Evolutionary conservation across 352 stramenopile species (phyloP).

Genomic region (Phytophthora cryptogea): DNA sequence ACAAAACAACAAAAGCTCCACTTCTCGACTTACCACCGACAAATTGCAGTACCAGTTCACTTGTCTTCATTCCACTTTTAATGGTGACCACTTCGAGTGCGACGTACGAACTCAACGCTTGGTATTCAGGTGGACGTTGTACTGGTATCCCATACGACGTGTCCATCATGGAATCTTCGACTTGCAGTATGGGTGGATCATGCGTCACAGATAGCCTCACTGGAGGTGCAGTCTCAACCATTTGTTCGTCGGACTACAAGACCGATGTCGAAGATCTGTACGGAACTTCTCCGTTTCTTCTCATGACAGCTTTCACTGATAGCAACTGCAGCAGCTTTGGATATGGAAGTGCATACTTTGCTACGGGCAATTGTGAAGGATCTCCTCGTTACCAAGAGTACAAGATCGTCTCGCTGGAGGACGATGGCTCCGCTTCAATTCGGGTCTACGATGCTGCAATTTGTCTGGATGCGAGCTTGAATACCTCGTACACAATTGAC

Average conservation of each 20-base stretch:
- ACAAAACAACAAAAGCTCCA: too few relatives aligned
- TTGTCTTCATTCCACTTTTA: too few relatives aligned
- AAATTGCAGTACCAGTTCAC: too few relatives aligned
- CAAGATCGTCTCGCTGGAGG: constrained; percentile 1
- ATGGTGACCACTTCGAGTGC: too few relatives aligned
- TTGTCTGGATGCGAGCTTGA: not conserved
- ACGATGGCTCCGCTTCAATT: constrained; percentile 6
- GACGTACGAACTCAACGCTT: constrained; percentile 5
- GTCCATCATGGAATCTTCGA: constrained; percentile 6
- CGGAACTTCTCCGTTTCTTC: constrained; percentile 3
- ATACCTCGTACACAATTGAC: not conserved
- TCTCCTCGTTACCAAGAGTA: not conserved
- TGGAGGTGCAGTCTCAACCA: not conserved
- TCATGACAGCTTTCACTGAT: not conserved
- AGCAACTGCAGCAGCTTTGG: not conserved
- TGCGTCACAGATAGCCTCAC: not conserved
- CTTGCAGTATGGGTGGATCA: not conserved
- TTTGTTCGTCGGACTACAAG: constrained; percentile 13
- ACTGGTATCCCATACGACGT: constrained; percentile 8
- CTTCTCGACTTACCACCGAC: too few relatives aligned
- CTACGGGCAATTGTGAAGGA: constrained; percentile 17
- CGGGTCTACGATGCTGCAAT: not conserved
- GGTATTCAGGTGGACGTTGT: constrained; percentile 4
- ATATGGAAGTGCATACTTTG: not conserved
- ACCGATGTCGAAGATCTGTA: constrained; percentile 8